phyloP scores from a whole-genome alignment of 1,139 yeast species.

The Protomyces lactucae-debilis region DNA sequence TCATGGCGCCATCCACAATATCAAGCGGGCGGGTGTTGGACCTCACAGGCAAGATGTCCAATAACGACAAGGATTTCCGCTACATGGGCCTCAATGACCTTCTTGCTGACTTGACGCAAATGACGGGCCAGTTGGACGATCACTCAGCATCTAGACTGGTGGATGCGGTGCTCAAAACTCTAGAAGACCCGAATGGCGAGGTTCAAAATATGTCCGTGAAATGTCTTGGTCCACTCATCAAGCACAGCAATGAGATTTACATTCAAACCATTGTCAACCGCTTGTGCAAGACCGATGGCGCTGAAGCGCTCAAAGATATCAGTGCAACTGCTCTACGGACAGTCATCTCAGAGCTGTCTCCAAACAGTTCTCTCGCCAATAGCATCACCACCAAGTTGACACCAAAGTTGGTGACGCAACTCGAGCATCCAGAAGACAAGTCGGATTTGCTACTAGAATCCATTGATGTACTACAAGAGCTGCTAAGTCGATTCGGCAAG shows the following conservation, averaged over 20 bases:
- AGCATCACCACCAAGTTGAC: constrained; percentile 40
- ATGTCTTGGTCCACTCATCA: constrained; percentile 45
- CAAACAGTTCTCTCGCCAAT: constrained; percentile 39
- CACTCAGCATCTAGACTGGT: constrained; percentile 43
- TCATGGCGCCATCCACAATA: neutral
- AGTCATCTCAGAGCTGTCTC: constrained; percentile 43
- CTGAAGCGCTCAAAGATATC: constrained; percentile 45
- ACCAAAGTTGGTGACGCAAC: constrained; percentile 37
- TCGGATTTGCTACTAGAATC: constrained; percentile 42
- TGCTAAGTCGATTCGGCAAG: constrained; percentile 53
- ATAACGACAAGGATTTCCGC: constrained; percentile 70
- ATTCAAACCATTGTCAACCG: constrained; percentile 33
- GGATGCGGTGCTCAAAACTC: constrained; percentile 49
- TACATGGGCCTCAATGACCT: constrained; percentile 84
- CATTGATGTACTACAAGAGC: constrained; percentile 59
- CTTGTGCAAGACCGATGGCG: constrained; percentile 28
- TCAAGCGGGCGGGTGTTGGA: neutral
- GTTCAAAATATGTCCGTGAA: constrained; percentile 74
- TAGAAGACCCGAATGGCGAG: constrained; percentile 65
- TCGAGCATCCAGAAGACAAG: neutral
- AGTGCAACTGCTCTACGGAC: constrained; percentile 68
- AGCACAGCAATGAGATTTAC: constrained; percentile 34
- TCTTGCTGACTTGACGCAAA: constrained; percentile 46
- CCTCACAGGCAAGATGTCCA: neutral
- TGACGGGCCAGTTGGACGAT: constrained; percentile 36